Percentiles rank a stretch among this genome's conserved stretches.
These are phyloP conservation scores for Pelargonium fulgidum DNA, from an alignment of 441 rosid genomes.

Conservation along the genomic window DNA sequence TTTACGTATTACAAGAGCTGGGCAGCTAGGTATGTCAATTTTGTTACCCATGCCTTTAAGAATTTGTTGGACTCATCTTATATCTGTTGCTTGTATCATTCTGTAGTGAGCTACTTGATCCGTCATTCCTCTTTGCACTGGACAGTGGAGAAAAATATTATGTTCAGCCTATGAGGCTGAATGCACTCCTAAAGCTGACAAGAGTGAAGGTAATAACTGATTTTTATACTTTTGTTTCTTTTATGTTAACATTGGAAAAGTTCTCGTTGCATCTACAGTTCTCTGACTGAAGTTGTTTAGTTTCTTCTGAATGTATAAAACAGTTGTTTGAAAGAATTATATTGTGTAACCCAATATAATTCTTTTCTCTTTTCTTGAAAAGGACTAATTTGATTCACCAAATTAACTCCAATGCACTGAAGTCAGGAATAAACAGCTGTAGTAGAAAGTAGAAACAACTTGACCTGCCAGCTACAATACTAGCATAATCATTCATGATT, in stretches of 20 bases:
- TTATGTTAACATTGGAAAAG: not conserved
- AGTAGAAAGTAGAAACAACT: too few species aligned
- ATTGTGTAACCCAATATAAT: too few species aligned
- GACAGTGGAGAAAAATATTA: conserved; percentile 90
- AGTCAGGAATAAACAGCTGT: too few species aligned
- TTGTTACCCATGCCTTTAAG: conserved; percentile 8
- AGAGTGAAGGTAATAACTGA: conserved; percentile 69
- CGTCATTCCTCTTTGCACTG: conserved; percentile 91
- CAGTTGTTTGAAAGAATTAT: too few species aligned
- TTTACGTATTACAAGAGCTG: conserved; percentile 97
- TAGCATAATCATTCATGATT: not conserved
- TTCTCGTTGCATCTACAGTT: not conserved
- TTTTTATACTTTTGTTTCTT: conserved; percentile 10
- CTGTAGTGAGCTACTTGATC: conserved; percentile 87
- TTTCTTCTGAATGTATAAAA: not conserved
- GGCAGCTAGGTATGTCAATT: conserved; percentile 78
- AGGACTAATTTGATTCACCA: too few species aligned
- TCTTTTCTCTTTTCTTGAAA: too few species aligned
- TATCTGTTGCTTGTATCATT: conserved; percentile 27
- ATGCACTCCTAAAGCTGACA: conserved; percentile 80
- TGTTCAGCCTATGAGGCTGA: conserved; percentile 87
- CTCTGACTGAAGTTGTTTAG: not conserved
- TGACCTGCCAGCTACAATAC: too few species aligned
- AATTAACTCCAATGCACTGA: too few species aligned
- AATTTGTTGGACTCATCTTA: conserved; percentile 23